These are phyloP conservation scores for Lachnellula subtilissima DNA, from an alignment of 2,329 filamentous ascomycete genomes.

Conservation along the genomic window DNA sequence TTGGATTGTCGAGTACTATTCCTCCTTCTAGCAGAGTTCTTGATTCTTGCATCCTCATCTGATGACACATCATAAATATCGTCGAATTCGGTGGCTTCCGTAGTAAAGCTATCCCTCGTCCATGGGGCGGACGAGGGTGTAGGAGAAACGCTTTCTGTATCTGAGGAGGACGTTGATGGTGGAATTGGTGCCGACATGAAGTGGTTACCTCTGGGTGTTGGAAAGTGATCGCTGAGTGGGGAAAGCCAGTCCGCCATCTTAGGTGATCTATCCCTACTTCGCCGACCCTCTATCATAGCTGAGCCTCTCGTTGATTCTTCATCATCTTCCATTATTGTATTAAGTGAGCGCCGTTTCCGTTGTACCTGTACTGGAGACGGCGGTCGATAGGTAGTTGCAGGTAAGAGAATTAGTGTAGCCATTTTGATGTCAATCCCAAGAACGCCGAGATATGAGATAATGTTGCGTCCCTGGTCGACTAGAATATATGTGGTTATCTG, in stretches of 20 bases:
- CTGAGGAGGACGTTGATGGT: conserved; percentile 53
- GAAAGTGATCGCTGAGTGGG: conserved; percentile 55
- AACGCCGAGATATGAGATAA: conserved; percentile 15
- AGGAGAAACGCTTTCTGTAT: conserved; percentile 49
- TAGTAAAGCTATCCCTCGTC: conserved; percentile 58
- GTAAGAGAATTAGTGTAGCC: conserved; percentile 38
- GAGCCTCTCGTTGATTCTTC: conserved; percentile 29
- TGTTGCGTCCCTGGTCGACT: conserved; percentile 15
- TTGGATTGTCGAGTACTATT: conserved; percentile 29
- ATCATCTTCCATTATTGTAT: conserved; percentile 60
- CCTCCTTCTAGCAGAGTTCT: conserved; percentile 34
- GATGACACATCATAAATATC: conserved; percentile 78
- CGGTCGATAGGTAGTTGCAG: conserved; percentile 46
- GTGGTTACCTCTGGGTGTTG: conserved; percentile 63
- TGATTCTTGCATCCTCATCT: conserved; percentile 61
- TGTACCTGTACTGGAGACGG: conserved; percentile 48
- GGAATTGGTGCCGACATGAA: conserved; percentile 60
- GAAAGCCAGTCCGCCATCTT: conserved; percentile 36
- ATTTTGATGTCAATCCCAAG: conserved; percentile 24
- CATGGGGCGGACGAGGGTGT: conserved; percentile 54
- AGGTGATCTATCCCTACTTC: conserved; percentile 35
- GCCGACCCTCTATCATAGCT: conserved; percentile 26
- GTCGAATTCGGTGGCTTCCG: conserved; percentile 71
- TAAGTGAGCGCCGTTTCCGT: conserved; percentile 50
- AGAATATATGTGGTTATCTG: conserved; percentile 17